Conservation (phyloP, 495 filamentous ascomycete genomes). For the Aspergillus mulundensis region DNA sequence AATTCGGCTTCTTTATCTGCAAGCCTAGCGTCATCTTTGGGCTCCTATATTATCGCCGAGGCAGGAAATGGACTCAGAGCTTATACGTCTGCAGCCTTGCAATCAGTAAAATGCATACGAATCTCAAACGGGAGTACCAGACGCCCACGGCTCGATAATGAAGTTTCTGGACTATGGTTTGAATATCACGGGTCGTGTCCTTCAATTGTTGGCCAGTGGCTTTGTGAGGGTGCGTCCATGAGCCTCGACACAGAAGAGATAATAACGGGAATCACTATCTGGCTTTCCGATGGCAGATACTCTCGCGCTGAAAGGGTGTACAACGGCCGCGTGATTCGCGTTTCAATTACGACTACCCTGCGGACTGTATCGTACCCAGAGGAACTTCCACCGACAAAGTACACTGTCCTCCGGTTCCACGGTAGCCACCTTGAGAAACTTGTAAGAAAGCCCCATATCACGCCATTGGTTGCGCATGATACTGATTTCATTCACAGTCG, state of each 20-base stretch:
- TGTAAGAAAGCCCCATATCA: no score
- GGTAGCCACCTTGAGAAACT: no score
- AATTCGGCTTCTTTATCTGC: neutral
- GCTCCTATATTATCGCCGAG: neutral
- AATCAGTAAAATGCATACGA: neutral
- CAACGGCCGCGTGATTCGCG: conserved; percentile 3
- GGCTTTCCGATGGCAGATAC: neutral
- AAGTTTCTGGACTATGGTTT: conserved; percentile 14
- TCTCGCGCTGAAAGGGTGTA: neutral
- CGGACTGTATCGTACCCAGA: neutral
- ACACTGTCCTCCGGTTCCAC: no score
- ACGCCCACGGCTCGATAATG: conserved; percentile 1
- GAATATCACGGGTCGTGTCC: conserved; percentile 1
- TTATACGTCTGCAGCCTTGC: conserved; percentile 6
- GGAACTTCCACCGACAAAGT: neutral
- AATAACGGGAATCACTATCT: no score
- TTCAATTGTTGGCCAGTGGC: conserved; percentile 12
- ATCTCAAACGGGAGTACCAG: conserved; percentile 1
- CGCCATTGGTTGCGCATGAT: no score
- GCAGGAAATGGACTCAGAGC: neutral
- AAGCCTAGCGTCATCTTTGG: neutral
- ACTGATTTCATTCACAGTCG: no score
- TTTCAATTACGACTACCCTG: conserved; percentile 3
- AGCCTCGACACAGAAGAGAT: neutral
- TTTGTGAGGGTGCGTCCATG: neutral